Conservation (phyloP, 2,329 filamentous ascomycete species). For the Rhynchosporium graminicola region DNA sequence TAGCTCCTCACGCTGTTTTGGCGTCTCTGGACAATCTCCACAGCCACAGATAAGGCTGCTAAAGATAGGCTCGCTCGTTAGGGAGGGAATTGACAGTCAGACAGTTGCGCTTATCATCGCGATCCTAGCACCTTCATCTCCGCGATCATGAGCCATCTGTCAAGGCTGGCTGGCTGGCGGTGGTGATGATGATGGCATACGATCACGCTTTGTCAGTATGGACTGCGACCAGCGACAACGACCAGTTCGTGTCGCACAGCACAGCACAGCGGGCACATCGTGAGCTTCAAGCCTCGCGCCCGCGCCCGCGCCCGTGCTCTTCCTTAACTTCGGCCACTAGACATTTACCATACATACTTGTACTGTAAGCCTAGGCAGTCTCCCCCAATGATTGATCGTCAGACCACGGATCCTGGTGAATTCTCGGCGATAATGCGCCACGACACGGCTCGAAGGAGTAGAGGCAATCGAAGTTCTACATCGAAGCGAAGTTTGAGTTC, state of each 20-base stretch:
- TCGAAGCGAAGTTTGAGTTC: background rate
- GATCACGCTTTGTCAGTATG: background rate
- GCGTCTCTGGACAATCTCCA: slow-evolving; percentile 1
- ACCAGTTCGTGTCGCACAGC: background rate
- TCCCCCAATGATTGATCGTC: background rate
- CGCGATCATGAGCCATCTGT: background rate
- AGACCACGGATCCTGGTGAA: slow-evolving; percentile 2
- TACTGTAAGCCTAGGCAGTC: background rate
- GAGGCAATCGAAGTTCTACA: slow-evolving; percentile 33
- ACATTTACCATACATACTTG: too few relatives aligned
- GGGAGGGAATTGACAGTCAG: slow-evolving; percentile 8
- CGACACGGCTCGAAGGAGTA: slow-evolving; percentile 21
- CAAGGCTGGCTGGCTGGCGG: background rate
- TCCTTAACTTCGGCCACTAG: too few relatives aligned
- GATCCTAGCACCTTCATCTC: too few relatives aligned
- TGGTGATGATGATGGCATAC: background rate
- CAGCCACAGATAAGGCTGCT: background rate
- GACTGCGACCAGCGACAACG: background rate
- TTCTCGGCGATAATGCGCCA: background rate
- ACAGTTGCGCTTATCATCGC: background rate
- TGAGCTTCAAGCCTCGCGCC: too few relatives aligned
- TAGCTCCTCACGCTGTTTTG: background rate
- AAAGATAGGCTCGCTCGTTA: background rate
- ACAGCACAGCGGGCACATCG: too few relatives aligned
- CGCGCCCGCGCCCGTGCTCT: too few relatives aligned